phyloP scores from a whole-genome alignment of 2,329 filamentous ascomycete species.

The Chaetomiaceae sp. region DNA sequence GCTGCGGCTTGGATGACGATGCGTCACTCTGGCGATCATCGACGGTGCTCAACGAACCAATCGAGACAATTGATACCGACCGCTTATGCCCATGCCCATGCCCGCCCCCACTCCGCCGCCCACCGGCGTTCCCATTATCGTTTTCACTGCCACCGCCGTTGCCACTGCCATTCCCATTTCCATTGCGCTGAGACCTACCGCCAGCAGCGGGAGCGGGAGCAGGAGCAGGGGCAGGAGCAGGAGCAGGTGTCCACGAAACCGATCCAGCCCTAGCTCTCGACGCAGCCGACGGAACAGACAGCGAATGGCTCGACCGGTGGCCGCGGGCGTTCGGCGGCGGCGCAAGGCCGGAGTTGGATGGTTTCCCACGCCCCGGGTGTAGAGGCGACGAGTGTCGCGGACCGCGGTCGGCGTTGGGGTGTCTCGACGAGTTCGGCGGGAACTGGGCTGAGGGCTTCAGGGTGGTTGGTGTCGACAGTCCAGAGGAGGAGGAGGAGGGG shows the following conservation, averaged over 20 bases:
- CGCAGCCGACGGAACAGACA: slow-evolving; percentile 48
- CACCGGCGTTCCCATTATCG: slow-evolving; percentile 26
- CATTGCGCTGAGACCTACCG: slow-evolving; percentile 5
- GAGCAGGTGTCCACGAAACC: slow-evolving; percentile 38
- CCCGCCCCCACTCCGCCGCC: too few species aligned
- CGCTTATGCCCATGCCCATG: slow-evolving; percentile 67
- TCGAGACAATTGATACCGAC: slow-evolving; percentile 78
- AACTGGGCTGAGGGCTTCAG: slow-evolving; percentile 20
- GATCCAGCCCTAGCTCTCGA: slow-evolving; percentile 45
- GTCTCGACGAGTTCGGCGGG: slow-evolving; percentile 27
- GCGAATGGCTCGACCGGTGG: slow-evolving; percentile 64
- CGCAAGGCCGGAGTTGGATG: slow-evolving; percentile 36
- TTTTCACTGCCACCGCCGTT: slow-evolving; percentile 1
- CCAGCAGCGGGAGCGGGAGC: slow-evolving; percentile 16
- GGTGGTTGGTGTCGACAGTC: slow-evolving; percentile 23
- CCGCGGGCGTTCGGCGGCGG: slow-evolving; percentile 46
- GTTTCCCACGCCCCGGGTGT: slow-evolving; percentile 36
- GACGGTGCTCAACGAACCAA: slow-evolving; percentile 53
- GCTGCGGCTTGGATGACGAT: slow-evolving; percentile 39
- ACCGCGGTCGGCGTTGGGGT: slow-evolving; percentile 36
- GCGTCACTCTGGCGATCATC: slow-evolving; percentile 42
- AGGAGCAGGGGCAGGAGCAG: not conserved
- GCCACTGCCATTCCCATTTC: slow-evolving; percentile 12
- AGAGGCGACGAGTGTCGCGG: slow-evolving; percentile 42
- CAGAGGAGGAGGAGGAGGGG: slow-evolving; percentile 10